Evolutionary conservation across 2,329 filamentous ascomycete genomes (phyloP).

Genomic region (Cercospora janseana): DNA sequence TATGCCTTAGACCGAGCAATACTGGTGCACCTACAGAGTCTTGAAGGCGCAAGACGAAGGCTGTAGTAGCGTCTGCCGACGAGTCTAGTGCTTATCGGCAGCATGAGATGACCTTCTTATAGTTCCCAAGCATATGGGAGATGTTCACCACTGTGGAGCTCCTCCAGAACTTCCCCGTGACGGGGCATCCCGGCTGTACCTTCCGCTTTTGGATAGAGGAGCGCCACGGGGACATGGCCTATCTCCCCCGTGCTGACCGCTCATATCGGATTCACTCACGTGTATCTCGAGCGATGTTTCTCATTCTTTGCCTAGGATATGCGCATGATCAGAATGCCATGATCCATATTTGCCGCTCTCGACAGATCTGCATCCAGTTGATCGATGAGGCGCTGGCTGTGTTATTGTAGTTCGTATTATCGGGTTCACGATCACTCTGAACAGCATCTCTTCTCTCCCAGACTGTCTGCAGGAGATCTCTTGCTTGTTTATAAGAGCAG

Average conservation of each 20-base stretch:
- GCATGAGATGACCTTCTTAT: no score
- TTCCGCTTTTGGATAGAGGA: background rate
- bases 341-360: conserved; percentile 13
- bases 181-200: background rate
- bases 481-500: conserved; percentile 7
- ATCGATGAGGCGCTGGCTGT: background rate
- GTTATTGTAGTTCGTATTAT: background rate
- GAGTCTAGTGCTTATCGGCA: no score
- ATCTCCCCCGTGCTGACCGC: no score
- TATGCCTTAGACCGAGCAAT: background rate
- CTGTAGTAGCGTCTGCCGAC: no score
- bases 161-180: background rate
- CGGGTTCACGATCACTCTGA: background rate
- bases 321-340: conserved; percentile 15
- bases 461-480: conserved; percentile 5
- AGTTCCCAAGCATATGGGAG: background rate
- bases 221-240: no score
- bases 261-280: no score
- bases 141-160: background rate
- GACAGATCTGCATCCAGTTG: conserved; percentile 13
- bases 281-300: no score
- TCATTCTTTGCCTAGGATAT: no score
- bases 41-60: no score
- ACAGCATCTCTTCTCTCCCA: conserved; percentile 8
- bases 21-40: no score